Conservation (phyloP, 2,329 filamentous ascomycete genomes). For the Aspergillus arachidicola region DNA sequence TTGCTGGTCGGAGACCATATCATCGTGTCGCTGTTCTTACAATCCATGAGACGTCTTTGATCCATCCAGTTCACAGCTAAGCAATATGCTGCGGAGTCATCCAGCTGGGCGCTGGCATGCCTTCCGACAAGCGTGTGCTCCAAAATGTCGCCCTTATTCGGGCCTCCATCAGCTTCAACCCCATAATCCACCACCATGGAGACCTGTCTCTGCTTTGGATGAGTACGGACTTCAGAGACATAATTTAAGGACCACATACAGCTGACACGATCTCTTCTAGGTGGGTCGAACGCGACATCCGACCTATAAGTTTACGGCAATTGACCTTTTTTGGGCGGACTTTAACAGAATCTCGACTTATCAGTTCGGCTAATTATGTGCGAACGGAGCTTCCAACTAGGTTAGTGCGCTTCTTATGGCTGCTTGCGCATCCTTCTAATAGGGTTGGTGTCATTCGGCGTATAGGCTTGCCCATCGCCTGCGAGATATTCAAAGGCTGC, state of each 20-base stretch:
- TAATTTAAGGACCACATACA: not conserved
- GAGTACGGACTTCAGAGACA: constrained; percentile 48
- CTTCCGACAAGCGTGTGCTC: constrained; percentile 26
- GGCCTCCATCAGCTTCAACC: constrained; percentile 14
- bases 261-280: constrained; percentile 49
- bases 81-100: constrained; percentile 40
- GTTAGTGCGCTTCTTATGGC: constrained; percentile 44
- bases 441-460: not conserved
- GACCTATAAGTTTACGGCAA: constrained; percentile 94
- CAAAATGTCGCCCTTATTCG: constrained; percentile 31
- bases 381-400: constrained; percentile 88
- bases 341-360: constrained; percentile 81
- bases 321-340: constrained; percentile 96
- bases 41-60: constrained; percentile 19
- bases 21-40: constrained; percentile 2
- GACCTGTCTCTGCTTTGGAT: constrained; percentile 61
- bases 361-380: constrained; percentile 97
- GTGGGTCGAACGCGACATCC: constrained; percentile 89
- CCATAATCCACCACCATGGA: constrained; percentile 56
- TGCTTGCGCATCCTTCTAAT: constrained; percentile 5
- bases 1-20: constrained; percentile 13
- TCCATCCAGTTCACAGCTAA: constrained; percentile 31
- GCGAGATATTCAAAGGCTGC: constrained; percentile 94
- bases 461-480: constrained; percentile 84
- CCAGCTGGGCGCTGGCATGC: constrained; percentile 35